Conservation (phyloP, 108 stramenopile species). For the Nitzschia sp. region DNA sequence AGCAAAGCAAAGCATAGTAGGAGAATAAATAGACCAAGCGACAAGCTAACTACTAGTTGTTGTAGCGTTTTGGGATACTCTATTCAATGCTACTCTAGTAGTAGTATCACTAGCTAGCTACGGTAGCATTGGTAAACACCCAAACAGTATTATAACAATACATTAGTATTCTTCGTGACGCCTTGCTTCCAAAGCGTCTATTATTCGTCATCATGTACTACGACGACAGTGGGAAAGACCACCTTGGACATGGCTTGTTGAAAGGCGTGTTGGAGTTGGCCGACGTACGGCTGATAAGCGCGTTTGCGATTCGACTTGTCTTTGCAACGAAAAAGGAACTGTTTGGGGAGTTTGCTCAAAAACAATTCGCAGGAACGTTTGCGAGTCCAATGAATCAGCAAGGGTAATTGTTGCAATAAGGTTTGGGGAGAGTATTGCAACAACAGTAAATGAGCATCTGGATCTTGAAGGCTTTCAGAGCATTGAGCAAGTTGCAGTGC, state of each 20-base stretch:
- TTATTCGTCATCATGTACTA: neutral
- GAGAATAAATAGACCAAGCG: too few species aligned
- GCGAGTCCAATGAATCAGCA: neutral
- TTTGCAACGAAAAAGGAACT: slow-evolving; percentile 16
- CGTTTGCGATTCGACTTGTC: slow-evolving; percentile 14
- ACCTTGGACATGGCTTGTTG: slow-evolving; percentile 7
- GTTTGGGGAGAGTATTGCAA: slow-evolving; percentile 4
- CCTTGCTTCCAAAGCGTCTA: too few species aligned
- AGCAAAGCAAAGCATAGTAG: too few species aligned
- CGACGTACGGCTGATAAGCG: slow-evolving; percentile 19
- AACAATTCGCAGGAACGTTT: neutral
- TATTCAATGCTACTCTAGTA: neutral
- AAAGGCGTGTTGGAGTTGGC: slow-evolving; percentile 8
- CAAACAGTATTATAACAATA: too few species aligned
- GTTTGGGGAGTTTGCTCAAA: neutral
- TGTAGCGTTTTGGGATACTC: too few species aligned
- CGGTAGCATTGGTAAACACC: too few species aligned
- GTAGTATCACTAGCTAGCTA: neutral
- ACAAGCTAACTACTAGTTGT: too few species aligned
- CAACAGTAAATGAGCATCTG: slow-evolving; percentile 29
- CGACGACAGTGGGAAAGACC: slow-evolving; percentile 1
- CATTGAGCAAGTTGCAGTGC: slow-evolving; percentile 10
- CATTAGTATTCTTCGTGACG: too few species aligned
- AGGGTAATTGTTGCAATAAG: neutral
- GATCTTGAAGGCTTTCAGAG: slow-evolving; percentile 7